Base-by-base conservation (phyloP, 352 stramenopile genomes). In the Pythium phragmitis region DNA sequence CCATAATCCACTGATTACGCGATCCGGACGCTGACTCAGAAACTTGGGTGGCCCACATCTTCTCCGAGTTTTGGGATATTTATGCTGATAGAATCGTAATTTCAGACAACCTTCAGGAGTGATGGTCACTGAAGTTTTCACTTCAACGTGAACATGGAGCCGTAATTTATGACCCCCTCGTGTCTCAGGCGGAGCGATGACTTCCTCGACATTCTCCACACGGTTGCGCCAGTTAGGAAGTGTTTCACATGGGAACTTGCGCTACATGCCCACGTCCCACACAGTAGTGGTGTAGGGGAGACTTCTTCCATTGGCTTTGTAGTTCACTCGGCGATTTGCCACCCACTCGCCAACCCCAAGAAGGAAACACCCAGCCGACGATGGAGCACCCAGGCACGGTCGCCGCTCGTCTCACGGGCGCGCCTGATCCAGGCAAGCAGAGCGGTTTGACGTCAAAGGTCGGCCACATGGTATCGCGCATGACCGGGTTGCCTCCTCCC, bases 331-430 rank as follows among this genome's bases (percentile, higher is more conserved):
- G 41, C 28, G 1, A 55, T 55, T 67, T 19, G 14, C 48, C 30
- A 19, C 28, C 12, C 26, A 28, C 30, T 42, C 28, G 48, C 48
- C 39, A 21, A n/a, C 14, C 14, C 8, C 23, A 50, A 41, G 9
- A 57, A 45, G 26, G 4, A 30, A 30, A 30, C 26, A n/a, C 33
- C 5, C 33, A 42, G 36, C 11, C 23, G 2, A 57, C 14, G 2
- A 77, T 79, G 72, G 72, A 76, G 47, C 66, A 70, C 28, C 71
- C 68, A n/a, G 53, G 59, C 23, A 65, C 51, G 19, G 60, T 73
- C 6, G 69, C 69, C 30, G 65, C 69, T 21, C 65, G 69, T 6
- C 64, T 76, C 50, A 75, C 69, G 49, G 69, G 69, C 13, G 45
- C 63, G 16, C 56, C 63, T 0, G 63, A 69, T n/a, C 59, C 68